Percentiles rank a stretch among this genome's conserved stretches.
These are phyloP conservation scores for Naganishia kalamii DNA, from an alignment of 768 basidiomycete species.

Conservation along the genomic window DNA sequence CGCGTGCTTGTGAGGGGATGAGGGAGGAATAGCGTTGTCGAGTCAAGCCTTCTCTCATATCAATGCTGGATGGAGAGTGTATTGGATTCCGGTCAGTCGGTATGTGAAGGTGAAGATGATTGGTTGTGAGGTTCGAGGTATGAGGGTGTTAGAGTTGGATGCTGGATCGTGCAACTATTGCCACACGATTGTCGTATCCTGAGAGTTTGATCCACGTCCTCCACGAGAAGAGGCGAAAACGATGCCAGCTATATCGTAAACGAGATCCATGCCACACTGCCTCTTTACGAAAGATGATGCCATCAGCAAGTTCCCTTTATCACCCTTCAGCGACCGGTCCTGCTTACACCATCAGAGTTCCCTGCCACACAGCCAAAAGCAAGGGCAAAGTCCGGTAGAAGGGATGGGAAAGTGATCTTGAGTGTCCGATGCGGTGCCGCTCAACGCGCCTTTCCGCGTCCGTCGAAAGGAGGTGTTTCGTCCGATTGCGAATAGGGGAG, in stretches of 20 bases:
- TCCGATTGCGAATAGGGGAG: not conserved
- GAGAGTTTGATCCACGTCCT: too few species aligned
- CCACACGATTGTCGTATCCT: too few species aligned
- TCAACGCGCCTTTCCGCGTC: not conserved
- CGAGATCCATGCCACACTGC: not conserved
- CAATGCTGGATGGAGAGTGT: too few species aligned
- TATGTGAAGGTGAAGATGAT: too few species aligned
- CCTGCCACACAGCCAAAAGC: conserved; percentile 1
- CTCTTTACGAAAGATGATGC: not conserved
- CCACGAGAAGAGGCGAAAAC: not conserved
- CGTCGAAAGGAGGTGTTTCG: conserved; percentile 14
- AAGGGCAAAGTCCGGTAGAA: not conserved
- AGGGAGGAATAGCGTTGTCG: not conserved
- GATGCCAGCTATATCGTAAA: conserved; percentile 4
- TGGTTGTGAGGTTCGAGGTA: too few species aligned
- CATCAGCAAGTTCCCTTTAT: conserved; percentile 13
- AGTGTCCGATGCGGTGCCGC: not conserved
- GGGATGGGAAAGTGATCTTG: conserved; percentile 17
- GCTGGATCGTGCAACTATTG: too few species aligned
- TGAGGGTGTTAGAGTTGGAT: too few species aligned
- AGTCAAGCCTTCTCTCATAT: too few species aligned
- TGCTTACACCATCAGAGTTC: not conserved
- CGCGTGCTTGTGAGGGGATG: not conserved
- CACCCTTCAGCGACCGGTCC: not conserved
- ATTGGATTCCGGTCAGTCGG: too few species aligned